These are phyloP conservation scores for Hypomontagnella submonticulosa DNA, from an alignment of 495 filamentous ascomycete species.

Conservation along the genomic window DNA sequence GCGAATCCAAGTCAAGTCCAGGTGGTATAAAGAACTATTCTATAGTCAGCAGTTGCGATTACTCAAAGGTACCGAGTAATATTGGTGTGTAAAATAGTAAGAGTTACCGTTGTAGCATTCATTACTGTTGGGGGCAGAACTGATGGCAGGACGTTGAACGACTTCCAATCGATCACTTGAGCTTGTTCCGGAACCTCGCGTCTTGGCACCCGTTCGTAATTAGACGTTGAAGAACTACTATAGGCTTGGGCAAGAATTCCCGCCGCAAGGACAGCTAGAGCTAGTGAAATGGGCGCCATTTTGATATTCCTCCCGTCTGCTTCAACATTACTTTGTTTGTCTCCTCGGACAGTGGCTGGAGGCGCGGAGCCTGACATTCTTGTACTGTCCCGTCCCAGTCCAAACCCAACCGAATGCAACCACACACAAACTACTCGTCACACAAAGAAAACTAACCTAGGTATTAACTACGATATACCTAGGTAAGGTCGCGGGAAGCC, in stretches of 20 bases:
- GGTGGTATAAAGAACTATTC: constrained; percentile 51
- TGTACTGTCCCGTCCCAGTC: not conserved
- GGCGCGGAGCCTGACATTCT: constrained; percentile 17
- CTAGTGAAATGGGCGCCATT: constrained; percentile 29
- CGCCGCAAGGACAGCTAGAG: constrained; percentile 19
- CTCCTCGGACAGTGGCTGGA: not conserved
- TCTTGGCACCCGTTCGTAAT: constrained; percentile 15
- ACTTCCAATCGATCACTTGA: constrained; percentile 57
- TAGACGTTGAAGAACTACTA: constrained; percentile 1
- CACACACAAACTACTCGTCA: too few relatives aligned
- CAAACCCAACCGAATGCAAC: not conserved
- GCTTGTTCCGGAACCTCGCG: constrained; percentile 53
- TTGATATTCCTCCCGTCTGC: constrained; percentile 10
- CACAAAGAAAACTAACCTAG: constrained; percentile 3
- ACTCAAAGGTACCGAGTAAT: not conserved
- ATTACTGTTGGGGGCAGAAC: constrained; percentile 45
- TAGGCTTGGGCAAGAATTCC: constrained; percentile 23
- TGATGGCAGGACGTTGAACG: constrained; percentile 51
- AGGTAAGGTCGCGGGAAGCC: constrained; percentile 2
- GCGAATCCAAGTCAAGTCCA: constrained; percentile 44
- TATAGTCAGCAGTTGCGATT: constrained; percentile 2
- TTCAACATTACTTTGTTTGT: not conserved
- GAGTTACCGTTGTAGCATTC: constrained; percentile 44
- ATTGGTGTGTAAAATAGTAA: not conserved
- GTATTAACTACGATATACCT: constrained; percentile 4